Conservation (phyloP, 2,329 filamentous ascomycete species). For the Bipolaris oryzae region DNA sequence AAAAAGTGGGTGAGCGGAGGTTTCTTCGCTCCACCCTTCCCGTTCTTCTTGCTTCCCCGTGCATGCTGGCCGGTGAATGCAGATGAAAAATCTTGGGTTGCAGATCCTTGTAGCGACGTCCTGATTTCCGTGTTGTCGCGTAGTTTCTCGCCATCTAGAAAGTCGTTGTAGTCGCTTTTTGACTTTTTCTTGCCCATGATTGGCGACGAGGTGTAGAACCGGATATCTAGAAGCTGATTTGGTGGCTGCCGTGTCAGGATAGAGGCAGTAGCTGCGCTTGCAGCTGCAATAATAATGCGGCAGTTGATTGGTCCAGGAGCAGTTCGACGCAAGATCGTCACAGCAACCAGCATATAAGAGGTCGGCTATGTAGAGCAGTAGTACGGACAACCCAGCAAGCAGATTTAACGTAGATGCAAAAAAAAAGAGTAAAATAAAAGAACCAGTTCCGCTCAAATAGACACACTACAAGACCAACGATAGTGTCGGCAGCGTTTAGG, state of each 20-base stretch:
- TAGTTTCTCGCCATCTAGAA: conserved; percentile 43
- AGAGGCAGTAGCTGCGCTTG: background rate
- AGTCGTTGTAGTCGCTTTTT: conserved; percentile 43
- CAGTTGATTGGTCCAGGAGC: conserved; percentile 11
- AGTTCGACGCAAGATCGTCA: conserved; percentile 3
- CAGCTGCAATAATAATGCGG: conserved; percentile 2
- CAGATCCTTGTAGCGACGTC: conserved; percentile 29
- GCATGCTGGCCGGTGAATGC: conserved; percentile 13
- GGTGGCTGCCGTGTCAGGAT: background rate
- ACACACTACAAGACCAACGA: conserved; percentile 9
- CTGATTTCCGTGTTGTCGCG: conserved; percentile 34
- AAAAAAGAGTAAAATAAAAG: background rate
- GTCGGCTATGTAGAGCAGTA: background rate
- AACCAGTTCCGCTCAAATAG: background rate
- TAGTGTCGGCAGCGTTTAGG: conserved; percentile 4
- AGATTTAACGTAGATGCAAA: background rate
- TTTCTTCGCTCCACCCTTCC: conserved; percentile 40
- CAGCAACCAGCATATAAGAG: conserved; percentile 14
- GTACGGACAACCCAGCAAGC: background rate
- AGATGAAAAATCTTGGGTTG: conserved; percentile 19
- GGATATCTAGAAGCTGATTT: background rate
- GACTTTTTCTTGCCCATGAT: conserved; percentile 41
- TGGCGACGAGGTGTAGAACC: background rate
- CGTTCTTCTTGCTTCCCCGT: conserved; percentile 18
- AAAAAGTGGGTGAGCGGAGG: conserved; percentile 73